Evolutionary conservation across 768 basidiomycete species (phyloP).

Genomic region (Rhodosporidiobolus sp.): DNA sequence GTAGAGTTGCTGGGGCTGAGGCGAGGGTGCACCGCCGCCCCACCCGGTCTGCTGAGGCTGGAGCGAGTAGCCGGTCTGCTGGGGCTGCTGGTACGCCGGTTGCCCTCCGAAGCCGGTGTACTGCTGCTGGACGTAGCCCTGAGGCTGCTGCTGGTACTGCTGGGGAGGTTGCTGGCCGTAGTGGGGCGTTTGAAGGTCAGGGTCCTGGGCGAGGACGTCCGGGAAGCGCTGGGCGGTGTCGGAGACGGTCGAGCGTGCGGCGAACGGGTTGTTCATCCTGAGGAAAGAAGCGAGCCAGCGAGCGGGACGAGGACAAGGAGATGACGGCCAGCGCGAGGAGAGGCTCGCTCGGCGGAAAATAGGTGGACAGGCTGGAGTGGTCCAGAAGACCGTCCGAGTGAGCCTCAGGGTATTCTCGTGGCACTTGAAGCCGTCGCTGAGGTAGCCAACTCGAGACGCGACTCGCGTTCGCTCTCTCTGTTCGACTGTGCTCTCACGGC

Average conservation of each 20-base stretch:
- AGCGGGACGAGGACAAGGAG: not conserved
- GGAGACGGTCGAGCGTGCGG: slow-evolving; percentile 3
- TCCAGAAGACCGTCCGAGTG: too few species aligned
- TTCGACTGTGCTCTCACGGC: not conserved
- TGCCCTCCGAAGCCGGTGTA: not conserved
- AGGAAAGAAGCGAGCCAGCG: not conserved
- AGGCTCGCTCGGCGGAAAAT: too few species aligned
- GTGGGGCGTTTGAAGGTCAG: not conserved
- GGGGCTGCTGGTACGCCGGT: slow-evolving; percentile 1
- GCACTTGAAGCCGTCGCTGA: too few species aligned
- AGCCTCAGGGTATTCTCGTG: too few species aligned
- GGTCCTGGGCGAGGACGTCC: slow-evolving; percentile 11
- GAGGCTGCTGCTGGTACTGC: not conserved
- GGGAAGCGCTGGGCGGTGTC: slow-evolving; percentile 27
- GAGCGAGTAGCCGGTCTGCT: not conserved
- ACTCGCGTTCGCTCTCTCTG: not conserved
- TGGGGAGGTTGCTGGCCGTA: not conserved
- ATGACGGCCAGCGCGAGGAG: not conserved
- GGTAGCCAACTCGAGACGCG: too few species aligned
- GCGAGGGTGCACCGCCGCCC: not conserved
- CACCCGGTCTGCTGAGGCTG: slow-evolving; percentile 15
- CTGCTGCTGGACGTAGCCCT: slow-evolving; percentile 8
- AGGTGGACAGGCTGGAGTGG: too few species aligned
- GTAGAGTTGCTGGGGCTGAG: too few species aligned
- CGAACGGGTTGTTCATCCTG: slow-evolving; percentile 25